Evolutionary conservation across 2,329 filamentous ascomycete genomes (phyloP).

Genomic region (Alternaria angustiovoidea): DNA sequence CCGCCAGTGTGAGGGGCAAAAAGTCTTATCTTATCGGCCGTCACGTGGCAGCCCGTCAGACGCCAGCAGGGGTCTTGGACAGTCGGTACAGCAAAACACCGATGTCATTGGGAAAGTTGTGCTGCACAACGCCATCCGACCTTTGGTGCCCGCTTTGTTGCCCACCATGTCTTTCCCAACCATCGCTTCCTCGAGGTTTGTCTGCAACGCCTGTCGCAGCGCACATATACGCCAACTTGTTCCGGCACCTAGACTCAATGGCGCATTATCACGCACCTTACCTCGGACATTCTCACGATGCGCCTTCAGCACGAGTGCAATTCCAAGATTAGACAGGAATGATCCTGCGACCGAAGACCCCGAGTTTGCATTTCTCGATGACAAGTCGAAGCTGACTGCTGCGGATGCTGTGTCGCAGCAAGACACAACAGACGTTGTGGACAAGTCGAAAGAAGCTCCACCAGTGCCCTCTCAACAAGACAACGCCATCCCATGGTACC

Average conservation of each 20-base stretch:
- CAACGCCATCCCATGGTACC: slow-evolving; percentile 77
- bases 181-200: slow-evolving; percentile 27
- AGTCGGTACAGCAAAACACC: slow-evolving; percentile 9
- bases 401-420: neutral
- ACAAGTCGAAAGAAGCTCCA: slow-evolving; percentile 10
- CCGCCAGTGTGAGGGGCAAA: neutral
- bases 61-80: neutral
- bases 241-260: slow-evolving; percentile 8
- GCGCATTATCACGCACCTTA: slow-evolving; percentile 12
- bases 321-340: slow-evolving; percentile 24
- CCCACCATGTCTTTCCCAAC: slow-evolving; percentile 35
- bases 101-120: slow-evolving; percentile 12
- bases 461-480: slow-evolving; percentile 14
- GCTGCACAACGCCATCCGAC: neutral
- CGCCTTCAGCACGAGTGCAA: slow-evolving; percentile 32
- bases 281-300: slow-evolving; percentile 18
- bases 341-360: slow-evolving; percentile 19
- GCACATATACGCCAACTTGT: slow-evolving; percentile 16
- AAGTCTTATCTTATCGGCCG: slow-evolving; percentile 31
- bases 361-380: slow-evolving; percentile 23
- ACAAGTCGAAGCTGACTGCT: neutral
- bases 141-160: neutral
- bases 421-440: neutral
- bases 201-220: slow-evolving; percentile 36
- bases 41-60: slow-evolving; percentile 28